A percentile compares a stretch with the other conserved stretches of the same genome.
Evolutionary conservation across 768 basidiomycete genomes (phyloP).

Genomic region (Suillus placidus): DNA sequence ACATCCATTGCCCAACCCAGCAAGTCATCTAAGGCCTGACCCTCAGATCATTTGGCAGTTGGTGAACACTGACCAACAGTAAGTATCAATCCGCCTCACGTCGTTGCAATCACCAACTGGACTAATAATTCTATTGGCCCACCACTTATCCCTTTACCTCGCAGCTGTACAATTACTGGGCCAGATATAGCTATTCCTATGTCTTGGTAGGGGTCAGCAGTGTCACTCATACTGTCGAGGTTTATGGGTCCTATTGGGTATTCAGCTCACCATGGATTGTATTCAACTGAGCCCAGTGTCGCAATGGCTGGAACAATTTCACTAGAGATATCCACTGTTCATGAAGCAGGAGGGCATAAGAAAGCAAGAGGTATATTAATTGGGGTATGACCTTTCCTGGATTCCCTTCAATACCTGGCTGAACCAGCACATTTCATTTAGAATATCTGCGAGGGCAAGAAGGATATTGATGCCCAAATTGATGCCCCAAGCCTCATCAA

Average conservation of each 20-base stretch:
- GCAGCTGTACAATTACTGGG: not conserved
- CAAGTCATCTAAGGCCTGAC: not conserved
- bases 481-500: slow-evolving; percentile 1
- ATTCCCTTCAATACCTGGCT: too few relatives aligned
- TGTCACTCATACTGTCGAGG: too few relatives aligned
- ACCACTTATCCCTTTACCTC: too few relatives aligned
- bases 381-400: too few relatives aligned
- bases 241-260: not conserved
- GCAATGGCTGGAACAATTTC: slow-evolving; percentile 5
- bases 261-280: slow-evolving; percentile 8
- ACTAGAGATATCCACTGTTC: slow-evolving; percentile 4
- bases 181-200: slow-evolving; percentile 3
- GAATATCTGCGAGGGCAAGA: too few relatives aligned
- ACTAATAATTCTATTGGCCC: not conserved
- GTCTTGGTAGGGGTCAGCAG: too few relatives aligned
- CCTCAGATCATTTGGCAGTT: slow-evolving; percentile 1
- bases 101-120: not conserved
- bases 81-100: not conserved
- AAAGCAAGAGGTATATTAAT: too few relatives aligned
- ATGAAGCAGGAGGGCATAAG: not conserved
- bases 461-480: too few relatives aligned
- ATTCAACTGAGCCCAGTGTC: not conserved
- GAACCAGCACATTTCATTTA: too few relatives aligned
- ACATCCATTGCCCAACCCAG: too few relatives aligned
- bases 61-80: not conserved